Evolutionary conservation across 164 flowering plant genomes (phyloP).

Genomic region (Dillenia turbinata): DNA sequence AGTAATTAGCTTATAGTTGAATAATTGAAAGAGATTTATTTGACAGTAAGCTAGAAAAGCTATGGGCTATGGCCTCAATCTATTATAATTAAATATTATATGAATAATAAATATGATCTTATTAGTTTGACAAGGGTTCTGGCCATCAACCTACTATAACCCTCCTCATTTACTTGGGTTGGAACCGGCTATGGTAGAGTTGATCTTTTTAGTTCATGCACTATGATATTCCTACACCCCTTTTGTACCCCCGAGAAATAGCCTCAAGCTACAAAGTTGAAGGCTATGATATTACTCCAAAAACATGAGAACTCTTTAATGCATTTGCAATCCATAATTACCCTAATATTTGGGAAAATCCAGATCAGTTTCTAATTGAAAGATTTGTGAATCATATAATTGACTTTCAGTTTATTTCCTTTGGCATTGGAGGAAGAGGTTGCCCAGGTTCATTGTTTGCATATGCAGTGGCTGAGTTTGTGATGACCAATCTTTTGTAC

Average conservation of each 20-base stretch:
- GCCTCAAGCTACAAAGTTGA: constrained; percentile 2
- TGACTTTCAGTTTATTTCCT: constrained; percentile 14
- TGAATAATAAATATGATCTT: no score
- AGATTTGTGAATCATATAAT: constrained; percentile 13
- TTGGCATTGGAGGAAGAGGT: constrained; percentile 6
- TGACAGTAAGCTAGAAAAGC: no score
- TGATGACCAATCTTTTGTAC: constrained; percentile 13
- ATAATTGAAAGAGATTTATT: no score
- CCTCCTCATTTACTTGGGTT: no score
- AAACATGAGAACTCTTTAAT: constrained; percentile 24
- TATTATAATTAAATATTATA: no score
- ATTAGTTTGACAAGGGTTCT: no score
- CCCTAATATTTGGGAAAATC: constrained; percentile 21
- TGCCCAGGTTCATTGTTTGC: constrained; percentile 13
- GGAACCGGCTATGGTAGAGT: no score
- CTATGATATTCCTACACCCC: no score
- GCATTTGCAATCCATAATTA: constrained; percentile 21
- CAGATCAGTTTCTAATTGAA: constrained; percentile 26
- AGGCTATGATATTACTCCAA: constrained; percentile 31
- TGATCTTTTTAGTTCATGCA: no score
- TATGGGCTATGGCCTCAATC: no score
- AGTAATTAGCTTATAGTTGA: no score
- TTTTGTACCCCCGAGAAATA: constrained; percentile 24
- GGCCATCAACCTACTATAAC: no score
- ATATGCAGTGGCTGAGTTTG: constrained; percentile 10